Conservation (phyloP, 805 yeast genomes). For the Ogataea trehaloabstinens region DNA sequence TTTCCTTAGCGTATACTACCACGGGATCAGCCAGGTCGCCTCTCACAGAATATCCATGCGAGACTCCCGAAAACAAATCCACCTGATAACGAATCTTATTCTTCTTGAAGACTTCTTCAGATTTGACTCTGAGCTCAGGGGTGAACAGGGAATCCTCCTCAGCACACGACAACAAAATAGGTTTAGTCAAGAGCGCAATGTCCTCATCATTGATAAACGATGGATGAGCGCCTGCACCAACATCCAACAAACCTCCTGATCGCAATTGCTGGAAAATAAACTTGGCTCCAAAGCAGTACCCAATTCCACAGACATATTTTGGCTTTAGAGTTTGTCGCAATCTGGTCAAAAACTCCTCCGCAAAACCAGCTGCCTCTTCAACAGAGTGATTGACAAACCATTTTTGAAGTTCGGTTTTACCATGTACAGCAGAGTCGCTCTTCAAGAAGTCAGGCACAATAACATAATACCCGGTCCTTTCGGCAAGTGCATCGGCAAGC, state of each 20-base stretch:
- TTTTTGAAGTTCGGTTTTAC: constrained; percentile 18
- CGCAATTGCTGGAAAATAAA: constrained; percentile 53
- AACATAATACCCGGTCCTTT: constrained; percentile 55
- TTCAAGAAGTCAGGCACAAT: constrained; percentile 74
- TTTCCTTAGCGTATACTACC: constrained; percentile 64
- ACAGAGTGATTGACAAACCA: constrained; percentile 46
- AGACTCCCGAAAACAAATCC: constrained; percentile 58
- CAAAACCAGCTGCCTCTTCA: constrained; percentile 47
- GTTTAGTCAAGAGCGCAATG: constrained; percentile 54
- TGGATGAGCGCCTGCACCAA: constrained; percentile 83
- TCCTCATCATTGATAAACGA: constrained; percentile 68
- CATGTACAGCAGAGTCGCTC: constrained; percentile 45
- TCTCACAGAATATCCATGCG: constrained; percentile 79
- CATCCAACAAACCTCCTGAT: constrained; percentile 38
- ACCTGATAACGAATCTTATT: constrained; percentile 55
- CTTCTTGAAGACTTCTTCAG: constrained; percentile 52
- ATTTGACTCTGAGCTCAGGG: constrained; percentile 56
- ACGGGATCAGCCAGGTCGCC: constrained; percentile 61
- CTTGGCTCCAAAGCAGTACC: constrained; percentile 87
- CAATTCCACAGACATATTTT: constrained; percentile 55
- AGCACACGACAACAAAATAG: constrained; percentile 72
- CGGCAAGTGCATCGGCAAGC: constrained; percentile 65
- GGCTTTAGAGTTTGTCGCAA: constrained; percentile 46
- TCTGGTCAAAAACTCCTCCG: constrained; percentile 44
- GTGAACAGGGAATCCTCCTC: constrained; percentile 66